These are phyloP conservation scores for Phytopythium aichiense DNA, from an alignment of 352 stramenopile species.

Conservation along the genomic window DNA sequence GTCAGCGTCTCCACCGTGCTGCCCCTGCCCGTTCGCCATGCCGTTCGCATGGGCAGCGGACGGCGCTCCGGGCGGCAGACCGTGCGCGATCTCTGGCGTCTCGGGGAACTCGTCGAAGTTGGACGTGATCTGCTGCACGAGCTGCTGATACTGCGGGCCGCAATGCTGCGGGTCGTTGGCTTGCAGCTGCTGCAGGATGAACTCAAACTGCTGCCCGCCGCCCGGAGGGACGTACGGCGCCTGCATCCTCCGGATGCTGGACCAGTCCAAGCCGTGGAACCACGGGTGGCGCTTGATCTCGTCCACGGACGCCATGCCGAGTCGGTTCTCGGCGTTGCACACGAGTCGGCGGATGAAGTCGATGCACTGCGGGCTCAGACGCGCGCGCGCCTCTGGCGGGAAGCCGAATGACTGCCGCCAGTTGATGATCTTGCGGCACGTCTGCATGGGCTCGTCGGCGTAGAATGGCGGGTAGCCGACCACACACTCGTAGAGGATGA, in stretches of 20 bases:
- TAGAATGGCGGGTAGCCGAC: slow-evolving; percentile 99
- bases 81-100: slow-evolving; percentile 11
- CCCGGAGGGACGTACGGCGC: slow-evolving; percentile 88
- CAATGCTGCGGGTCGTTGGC: slow-evolving; percentile 48
- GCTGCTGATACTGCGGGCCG: slow-evolving; percentile 70
- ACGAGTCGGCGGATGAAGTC: slow-evolving; percentile 94
- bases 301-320: slow-evolving; percentile 91
- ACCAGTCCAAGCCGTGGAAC: slow-evolving; percentile 94
- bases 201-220: slow-evolving; percentile 88
- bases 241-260: slow-evolving; percentile 70
- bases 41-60: slow-evolving; percentile 9
- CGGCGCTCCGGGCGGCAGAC: slow-evolving; percentile 8
- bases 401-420: slow-evolving; percentile 87
- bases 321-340: slow-evolving; percentile 91
- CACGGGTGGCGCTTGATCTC: slow-evolving; percentile 98
- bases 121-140: slow-evolving; percentile 91
- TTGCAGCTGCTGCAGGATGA: slow-evolving; percentile 91
- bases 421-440: slow-evolving; percentile 94
- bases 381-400: slow-evolving; percentile 49
- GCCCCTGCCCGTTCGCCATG: slow-evolving; percentile 2
- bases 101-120: slow-evolving; percentile 99
- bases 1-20: slow-evolving; percentile 12
- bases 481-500: slow-evolving; percentile 99
- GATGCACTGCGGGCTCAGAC: slow-evolving; percentile 82
- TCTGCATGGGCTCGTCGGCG: slow-evolving; percentile 95